Evolutionary conservation across 2,329 filamentous ascomycete species (phyloP).

Genomic region (Ascosphaera acerosa): DNA sequence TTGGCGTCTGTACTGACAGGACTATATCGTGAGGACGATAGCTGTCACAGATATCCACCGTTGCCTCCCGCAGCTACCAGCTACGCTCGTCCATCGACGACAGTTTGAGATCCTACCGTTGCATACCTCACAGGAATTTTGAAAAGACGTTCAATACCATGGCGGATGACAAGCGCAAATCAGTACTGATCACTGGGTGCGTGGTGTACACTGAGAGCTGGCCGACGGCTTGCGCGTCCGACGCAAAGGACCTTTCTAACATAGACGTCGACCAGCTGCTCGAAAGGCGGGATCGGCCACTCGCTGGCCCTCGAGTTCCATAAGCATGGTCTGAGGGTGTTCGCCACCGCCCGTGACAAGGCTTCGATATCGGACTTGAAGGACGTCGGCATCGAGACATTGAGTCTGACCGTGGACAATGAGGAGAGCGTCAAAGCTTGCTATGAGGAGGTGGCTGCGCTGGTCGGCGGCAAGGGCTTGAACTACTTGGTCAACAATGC

Average conservation of each 20-base stretch:
- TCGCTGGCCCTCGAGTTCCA: slow-evolving; percentile 32
- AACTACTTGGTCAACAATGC: slow-evolving; percentile 35
- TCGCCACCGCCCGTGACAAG: slow-evolving; percentile 30
- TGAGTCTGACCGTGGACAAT: slow-evolving; percentile 28
- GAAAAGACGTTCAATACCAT: too few relatives aligned
- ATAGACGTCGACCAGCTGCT: slow-evolving; percentile 21
- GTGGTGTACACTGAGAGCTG: too few relatives aligned
- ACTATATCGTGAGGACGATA: too few relatives aligned
- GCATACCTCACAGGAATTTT: too few relatives aligned
- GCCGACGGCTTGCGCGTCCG: neutral
- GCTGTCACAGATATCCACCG: too few relatives aligned
- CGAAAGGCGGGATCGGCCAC: slow-evolving; percentile 32
- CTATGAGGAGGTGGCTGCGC: slow-evolving; percentile 20
- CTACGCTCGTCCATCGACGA: too few relatives aligned
- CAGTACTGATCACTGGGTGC: slow-evolving; percentile 20
- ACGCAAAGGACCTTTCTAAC: neutral
- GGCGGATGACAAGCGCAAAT: slow-evolving; percentile 12
- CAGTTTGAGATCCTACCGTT: too few relatives aligned
- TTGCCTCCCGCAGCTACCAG: too few relatives aligned
- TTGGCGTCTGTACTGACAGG: too few relatives aligned
- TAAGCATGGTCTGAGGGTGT: slow-evolving; percentile 26
- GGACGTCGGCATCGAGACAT: slow-evolving; percentile 26
- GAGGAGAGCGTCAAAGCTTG: slow-evolving; percentile 24
- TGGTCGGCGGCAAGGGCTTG: slow-evolving; percentile 23
- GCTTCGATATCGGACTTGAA: slow-evolving; percentile 24